Percentiles rank a stretch among this genome's conserved stretches.
Conservation (phyloP, 805 yeast genomes). For the Millerozyma miso region DNA sequence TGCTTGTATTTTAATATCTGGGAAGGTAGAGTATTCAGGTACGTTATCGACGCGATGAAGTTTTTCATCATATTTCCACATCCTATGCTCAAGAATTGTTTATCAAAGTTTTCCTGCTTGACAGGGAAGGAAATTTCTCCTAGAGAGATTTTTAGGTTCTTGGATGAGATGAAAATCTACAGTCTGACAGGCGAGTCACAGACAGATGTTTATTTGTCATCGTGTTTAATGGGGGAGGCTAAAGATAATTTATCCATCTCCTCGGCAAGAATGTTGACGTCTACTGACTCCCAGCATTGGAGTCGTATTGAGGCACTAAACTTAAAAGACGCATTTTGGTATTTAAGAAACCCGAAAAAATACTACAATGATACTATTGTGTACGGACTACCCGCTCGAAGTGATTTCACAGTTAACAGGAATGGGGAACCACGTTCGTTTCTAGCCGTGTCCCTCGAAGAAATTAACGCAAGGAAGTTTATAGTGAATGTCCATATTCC, state of each 20-base stretch:
- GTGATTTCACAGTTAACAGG: not conserved
- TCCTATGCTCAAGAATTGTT: slow-evolving; percentile 8
- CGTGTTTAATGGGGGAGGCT: slow-evolving; percentile 20
- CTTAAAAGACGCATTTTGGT: slow-evolving; percentile 25
- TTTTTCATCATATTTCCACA: slow-evolving; percentile 32
- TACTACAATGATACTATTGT: slow-evolving; percentile 27
- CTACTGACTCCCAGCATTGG: slow-evolving; percentile 1
- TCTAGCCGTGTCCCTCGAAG: slow-evolving; percentile 35
- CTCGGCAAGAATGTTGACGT: slow-evolving; percentile 14
- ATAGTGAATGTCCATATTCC: slow-evolving; percentile 38
- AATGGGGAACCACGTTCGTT: not conserved
- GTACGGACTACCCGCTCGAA: slow-evolving; percentile 22
- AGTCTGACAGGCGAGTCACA: slow-evolving; percentile 16
- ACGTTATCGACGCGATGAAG: slow-evolving; percentile 25
- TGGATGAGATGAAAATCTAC: slow-evolving; percentile 19
- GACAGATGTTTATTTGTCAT: slow-evolving; percentile 27
- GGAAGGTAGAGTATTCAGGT: slow-evolving; percentile 24
- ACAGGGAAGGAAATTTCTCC: slow-evolving; percentile 6
- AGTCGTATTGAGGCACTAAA: not conserved
- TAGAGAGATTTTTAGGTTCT: slow-evolving; percentile 8
- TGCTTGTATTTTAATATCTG: slow-evolving; percentile 24
- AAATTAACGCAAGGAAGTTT: slow-evolving; percentile 32
- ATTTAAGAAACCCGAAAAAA: slow-evolving; percentile 19
- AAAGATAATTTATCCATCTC: slow-evolving; percentile 14
- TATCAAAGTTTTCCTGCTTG: slow-evolving; percentile 8